phyloP scores from a whole-genome alignment of 2,329 filamentous ascomycete species.

The Colletotrichum salicis region DNA sequence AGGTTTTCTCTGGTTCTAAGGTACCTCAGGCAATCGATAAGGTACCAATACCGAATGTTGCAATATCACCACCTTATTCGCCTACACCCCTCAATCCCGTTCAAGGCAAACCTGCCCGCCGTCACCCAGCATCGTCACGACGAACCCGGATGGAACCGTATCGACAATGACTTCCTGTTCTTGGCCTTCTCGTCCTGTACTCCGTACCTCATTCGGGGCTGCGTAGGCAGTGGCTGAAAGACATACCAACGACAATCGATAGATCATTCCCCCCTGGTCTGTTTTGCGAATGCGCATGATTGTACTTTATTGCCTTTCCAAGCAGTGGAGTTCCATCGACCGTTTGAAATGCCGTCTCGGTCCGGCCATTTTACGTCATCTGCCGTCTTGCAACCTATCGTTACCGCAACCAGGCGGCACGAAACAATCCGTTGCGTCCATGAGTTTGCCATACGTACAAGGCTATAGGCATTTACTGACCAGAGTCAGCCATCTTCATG shows the following conservation, averaged over 20 bases:
- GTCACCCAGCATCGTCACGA: neutral
- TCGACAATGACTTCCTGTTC: neutral
- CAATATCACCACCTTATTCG: neutral
- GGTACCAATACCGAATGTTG: neutral
- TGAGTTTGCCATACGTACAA: neutral
- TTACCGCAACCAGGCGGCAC: neutral
- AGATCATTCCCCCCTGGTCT: conserved; percentile 24
- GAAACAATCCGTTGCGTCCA: neutral
- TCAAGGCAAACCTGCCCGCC: neutral
- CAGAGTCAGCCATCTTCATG: neutral
- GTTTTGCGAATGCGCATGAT: conserved; percentile 30
- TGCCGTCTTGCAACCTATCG: neutral
- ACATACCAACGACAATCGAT: neutral
- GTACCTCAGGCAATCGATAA: neutral
- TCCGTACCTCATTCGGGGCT: neutral
- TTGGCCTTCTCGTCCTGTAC: neutral
- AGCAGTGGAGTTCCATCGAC: conserved; percentile 10
- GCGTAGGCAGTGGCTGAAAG: neutral
- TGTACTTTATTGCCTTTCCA: conserved; percentile 16
- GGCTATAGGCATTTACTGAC: neutral
- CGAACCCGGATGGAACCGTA: conserved; percentile 1
- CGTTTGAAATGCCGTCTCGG: conserved; percentile 19
- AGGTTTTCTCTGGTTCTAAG: neutral
- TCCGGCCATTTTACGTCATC: conserved; percentile 11
- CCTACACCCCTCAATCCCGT: neutral